Base-by-base conservation (phyloP, 306 rosid genomes). In the Arachis hypogaea region DNA sequence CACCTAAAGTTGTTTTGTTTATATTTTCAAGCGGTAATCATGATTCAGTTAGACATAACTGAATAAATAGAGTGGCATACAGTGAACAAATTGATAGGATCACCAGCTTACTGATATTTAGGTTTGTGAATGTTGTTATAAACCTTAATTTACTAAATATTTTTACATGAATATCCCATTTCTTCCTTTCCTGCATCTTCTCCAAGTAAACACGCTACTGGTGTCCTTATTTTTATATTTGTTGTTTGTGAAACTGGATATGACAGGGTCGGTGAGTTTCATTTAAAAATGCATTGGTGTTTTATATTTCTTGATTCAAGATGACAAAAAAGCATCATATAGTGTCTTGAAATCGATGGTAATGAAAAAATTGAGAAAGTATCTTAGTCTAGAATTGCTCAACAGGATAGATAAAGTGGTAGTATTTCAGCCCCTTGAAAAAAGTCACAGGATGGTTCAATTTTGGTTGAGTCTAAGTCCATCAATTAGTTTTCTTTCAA, bases 61-160 rank as follows among this genome's bases (percentile, higher is more conserved):
- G 98, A 93, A 85, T 93, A 93, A 69, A 93, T 93, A 97, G 98
- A 93, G 77, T 90, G 92, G 11, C 97, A 93, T 81, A 87, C 98
- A 18, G 93, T 93, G 63, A 90, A 92, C 88, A 93, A 90, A 80
- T 76, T 93, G 84, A 86, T 93, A 22, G 98, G 98, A 59, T 69
- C 1, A 1, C 28, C 28, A 22, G 28, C 28, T 22, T 22, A 22
- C 28, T 22, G 28, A 22, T 22, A 22, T 1, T 22, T 1, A 22
- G 1, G 28, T 22, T 22, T 22, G 28, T 22, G 28, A 22, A 22
- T 22, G 28, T 22, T 22, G 28, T 1, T 1, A 22, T 22, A 22
- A 22, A 22, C 1, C 1, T 22, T 22, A 22, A 22, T 22, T 22
- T 22, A 22, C 28, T 22, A 22, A 22, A 22, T 22, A 22, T 22